Base-by-base conservation (phyloP, 257 asterid species). In the Petunia axillaris region DNA sequence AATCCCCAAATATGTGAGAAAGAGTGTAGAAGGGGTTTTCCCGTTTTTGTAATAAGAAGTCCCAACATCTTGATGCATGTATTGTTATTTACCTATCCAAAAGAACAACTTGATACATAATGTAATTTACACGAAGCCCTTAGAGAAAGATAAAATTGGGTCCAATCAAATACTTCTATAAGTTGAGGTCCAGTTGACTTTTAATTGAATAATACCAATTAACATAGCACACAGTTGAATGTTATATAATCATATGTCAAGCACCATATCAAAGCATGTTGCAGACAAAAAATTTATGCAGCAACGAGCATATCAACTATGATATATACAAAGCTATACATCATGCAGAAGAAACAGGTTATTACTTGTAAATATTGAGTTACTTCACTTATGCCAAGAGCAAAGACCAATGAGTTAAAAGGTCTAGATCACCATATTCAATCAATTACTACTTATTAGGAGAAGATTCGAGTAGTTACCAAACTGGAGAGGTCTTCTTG, bases 401-500 rank as follows among this genome's bases (percentile, higher is more conserved):
- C n/a, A 5, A 73, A 50, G 35, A 11, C 38, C 75, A 25, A 73
- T 40, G 6, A 35, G 46, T 35, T 35, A 70, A 16, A 6, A 35
- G 8, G 46, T 73, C 25, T 35, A 73, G 50, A 50, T 50, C 36
- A 50, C 13, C 44, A 48, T 73, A 73, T 73, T 11, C 78, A 50
- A 73, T 7, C 62, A 73, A 25, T 39, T 73, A 73, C 62, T 48
- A 10, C 16, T 50, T 50, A 68, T 54, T 65, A 39, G 38, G 59
- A 79, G n/a, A 48, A 73, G 68, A 80, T 55, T 71, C 55, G 63
- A 40, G 66, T 70, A 82, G 81, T 89, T 92, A 95, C 99, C 99
- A 90, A 89, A 85, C 90, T 89, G 85, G 99, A 93, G 82, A 93
- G 70, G 80, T 92, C 97, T 82, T 90, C 97, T 40, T 57, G 83